These are phyloP conservation scores for Alternaria atra DNA, from an alignment of 2,329 filamentous ascomycete genomes.

Conservation along the genomic window DNA sequence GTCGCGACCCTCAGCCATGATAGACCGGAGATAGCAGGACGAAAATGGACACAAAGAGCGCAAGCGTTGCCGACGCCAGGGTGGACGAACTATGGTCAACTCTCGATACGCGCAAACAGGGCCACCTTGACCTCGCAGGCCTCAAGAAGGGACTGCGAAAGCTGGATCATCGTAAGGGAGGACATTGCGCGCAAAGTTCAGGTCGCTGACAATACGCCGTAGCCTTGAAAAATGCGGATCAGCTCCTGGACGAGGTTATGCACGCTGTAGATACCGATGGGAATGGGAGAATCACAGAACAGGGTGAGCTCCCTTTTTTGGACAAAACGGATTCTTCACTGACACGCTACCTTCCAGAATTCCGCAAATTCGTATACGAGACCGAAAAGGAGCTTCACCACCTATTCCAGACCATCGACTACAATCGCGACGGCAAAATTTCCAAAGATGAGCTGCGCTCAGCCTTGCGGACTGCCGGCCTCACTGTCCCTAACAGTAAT, in stretches of 20 bases:
- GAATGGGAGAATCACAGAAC: slow-evolving; percentile 89
- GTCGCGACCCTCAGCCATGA: slow-evolving; percentile 48
- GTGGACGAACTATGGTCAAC: slow-evolving; percentile 85
- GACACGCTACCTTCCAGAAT: slow-evolving; percentile 67
- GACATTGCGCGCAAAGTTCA: slow-evolving; percentile 9
- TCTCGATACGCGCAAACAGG: slow-evolving; percentile 78
- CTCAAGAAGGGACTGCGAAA: slow-evolving; percentile 84
- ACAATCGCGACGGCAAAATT: slow-evolving; percentile 82
- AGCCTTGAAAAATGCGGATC: slow-evolving; percentile 91
- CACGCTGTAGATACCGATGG: slow-evolving; percentile 83
- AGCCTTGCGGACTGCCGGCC: slow-evolving; percentile 80
- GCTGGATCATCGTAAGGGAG: slow-evolving; percentile 85
- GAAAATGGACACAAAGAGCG: slow-evolving; percentile 77
- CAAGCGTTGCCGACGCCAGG: slow-evolving; percentile 80
- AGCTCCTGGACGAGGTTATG: slow-evolving; percentile 82
- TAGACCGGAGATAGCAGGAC: slow-evolving; percentile 49
- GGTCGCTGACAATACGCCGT: slow-evolving; percentile 36
- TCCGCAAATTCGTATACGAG: slow-evolving; percentile 84
- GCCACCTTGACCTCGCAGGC: slow-evolving; percentile 83
- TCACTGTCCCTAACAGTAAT: slow-evolving; percentile 79
- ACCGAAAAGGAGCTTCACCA: slow-evolving; percentile 84
- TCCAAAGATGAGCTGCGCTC: slow-evolving; percentile 83
- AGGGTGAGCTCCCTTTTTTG: slow-evolving; percentile 64
- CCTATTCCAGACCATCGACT: slow-evolving; percentile 88
- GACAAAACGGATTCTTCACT: slow-evolving; percentile 18